Base-by-base conservation (phyloP, 768 basidiomycete genomes). In the Pleurotus pulmonarius region DNA sequence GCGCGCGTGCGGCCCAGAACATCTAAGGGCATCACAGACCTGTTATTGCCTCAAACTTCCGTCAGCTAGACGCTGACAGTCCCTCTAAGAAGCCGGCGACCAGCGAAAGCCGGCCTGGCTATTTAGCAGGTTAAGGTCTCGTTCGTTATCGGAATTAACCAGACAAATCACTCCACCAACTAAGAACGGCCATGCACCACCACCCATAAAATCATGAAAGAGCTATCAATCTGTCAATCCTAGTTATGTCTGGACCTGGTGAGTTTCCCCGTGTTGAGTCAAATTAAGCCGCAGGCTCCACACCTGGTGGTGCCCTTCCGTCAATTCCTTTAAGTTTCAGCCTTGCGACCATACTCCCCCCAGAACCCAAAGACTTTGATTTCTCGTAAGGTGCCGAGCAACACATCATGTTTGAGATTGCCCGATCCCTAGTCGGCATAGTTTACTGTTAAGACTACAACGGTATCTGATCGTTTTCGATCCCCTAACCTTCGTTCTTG, bases 21-120 rank as follows among this genome's bases (percentile, higher is more conserved):
- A 88, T 87, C 87, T 88, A 86, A 87, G 86, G 85, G 85, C 86
- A 87, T 88, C 86, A 87, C 85, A 88, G 85, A 87, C 87, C 87
- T 88, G 87, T 87, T 87, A 87, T 88, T 87, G 86, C 86, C 85
- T 87, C 85, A 84, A 87, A 88, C 86, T 86, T 87, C 85, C 83
- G 78, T 83, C 81, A 78, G 79, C 83, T 87, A 87, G 78, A 86
- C 78, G 80, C 81, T 78, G 79, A 86, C 79, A 87, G 86, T 86
- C 85, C 86, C 83, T 88, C 85, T 88, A 88, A 88, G 86, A 90
- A 88, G 86, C 80, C 82, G 65, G 74, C 78, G 80, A 81, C 83
- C 79, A 79, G 76, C 81, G 60, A 76, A 77, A 77, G 80, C 73
- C 77, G 68, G 75, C 76, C 80, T 72, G 83, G 73, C 83, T 86